These are phyloP conservation scores for Babjeviella inositovora DNA, from an alignment of 805 yeast genomes.

Conservation along the genomic window DNA sequence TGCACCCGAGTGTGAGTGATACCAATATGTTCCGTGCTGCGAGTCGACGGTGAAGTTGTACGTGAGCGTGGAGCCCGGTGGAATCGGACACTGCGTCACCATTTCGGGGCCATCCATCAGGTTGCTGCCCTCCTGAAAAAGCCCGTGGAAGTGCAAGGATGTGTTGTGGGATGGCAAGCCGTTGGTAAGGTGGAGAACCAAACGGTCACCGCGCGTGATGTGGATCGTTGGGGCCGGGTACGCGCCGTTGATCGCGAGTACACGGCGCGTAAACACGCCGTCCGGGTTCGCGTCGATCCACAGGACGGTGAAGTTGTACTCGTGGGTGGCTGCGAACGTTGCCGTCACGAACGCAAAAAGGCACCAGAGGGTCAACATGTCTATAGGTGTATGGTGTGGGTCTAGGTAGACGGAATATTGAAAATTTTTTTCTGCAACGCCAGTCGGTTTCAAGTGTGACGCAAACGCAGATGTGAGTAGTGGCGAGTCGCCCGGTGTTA, in stretches of 20 bases:
- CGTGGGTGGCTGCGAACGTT: no score
- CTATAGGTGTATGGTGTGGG: no score
- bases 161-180: slow-evolving; percentile 14
- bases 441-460: no score
- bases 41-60: slow-evolving; percentile 19
- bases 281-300: slow-evolving; percentile 28
- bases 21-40: slow-evolving; percentile 21
- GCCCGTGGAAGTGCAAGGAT: slow-evolving; percentile 26
- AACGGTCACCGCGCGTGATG: slow-evolving; percentile 16
- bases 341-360: no score
- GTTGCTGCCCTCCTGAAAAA: slow-evolving; percentile 17
- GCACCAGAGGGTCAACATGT: no score
- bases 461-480: no score
- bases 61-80: slow-evolving; percentile 17
- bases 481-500: no score
- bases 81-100: slow-evolving; percentile 27
- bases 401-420: no score
- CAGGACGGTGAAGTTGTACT: no score
- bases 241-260: slow-evolving; percentile 20
- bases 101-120: slow-evolving; percentile 26
- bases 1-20: slow-evolving; percentile 24
- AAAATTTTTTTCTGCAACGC: no score
- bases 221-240: slow-evolving; percentile 25
- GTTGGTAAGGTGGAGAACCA: slow-evolving; percentile 16
- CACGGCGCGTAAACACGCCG: slow-evolving; percentile 14